Conservation (phyloP, 1,284 basidiomycete genomes). For the Cyathus olla region DNA sequence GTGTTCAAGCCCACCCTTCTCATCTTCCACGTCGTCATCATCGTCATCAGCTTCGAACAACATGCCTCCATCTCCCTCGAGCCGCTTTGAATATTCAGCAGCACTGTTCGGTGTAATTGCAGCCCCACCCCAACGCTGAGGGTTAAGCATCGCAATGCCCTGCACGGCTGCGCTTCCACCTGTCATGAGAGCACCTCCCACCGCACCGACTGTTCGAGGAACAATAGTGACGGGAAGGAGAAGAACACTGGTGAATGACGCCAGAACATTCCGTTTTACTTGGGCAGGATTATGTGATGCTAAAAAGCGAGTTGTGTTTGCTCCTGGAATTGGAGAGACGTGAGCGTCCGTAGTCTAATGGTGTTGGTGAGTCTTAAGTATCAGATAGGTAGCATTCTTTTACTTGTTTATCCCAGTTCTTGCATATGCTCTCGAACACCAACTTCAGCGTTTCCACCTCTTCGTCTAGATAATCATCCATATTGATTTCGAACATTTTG, state of each 20-base stretch:
- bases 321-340: conserved; percentile 50
- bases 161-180: conserved; percentile 85
- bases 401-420: conserved; percentile 83
- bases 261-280: conserved; percentile 92
- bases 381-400: conserved; percentile 8
- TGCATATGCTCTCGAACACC: conserved; percentile 81
- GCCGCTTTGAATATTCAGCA: conserved; percentile 51
- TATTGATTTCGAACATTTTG: conserved; percentile 93
- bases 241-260: conserved; percentile 91
- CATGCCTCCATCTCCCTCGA: conserved; percentile 56
- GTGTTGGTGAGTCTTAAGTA: conserved; percentile 9
- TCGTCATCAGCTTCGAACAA: conserved; percentile 72
- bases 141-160: conserved; percentile 89
- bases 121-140: conserved; percentile 78
- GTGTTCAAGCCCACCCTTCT: conserved; percentile 64
- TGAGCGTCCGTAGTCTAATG: conserved; percentile 24
- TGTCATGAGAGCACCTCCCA: conserved; percentile 79
- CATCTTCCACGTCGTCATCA: conserved; percentile 29
- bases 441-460: conserved; percentile 88
- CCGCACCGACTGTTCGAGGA: conserved; percentile 86
- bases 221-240: conserved; percentile 96
- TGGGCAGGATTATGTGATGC: conserved; percentile 90
- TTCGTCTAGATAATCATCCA: conserved; percentile 97
- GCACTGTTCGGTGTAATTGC: conserved; percentile 17
- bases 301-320: conserved; percentile 69